Conservation (phyloP, 257 asterid genomes). For the Lithospermum erythrorhizon region DNA sequence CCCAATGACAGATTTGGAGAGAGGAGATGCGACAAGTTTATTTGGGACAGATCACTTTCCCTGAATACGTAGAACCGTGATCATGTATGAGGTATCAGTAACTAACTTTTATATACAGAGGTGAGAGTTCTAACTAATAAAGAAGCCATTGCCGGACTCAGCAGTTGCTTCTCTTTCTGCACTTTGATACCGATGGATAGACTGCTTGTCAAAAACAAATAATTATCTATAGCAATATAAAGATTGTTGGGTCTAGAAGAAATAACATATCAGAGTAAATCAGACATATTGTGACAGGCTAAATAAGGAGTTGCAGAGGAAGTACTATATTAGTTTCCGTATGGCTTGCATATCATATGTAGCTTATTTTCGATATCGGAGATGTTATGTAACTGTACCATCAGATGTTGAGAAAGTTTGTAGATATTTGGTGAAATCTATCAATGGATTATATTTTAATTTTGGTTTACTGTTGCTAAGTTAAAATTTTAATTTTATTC, state of each 20-base stretch:
- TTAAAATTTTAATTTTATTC: too few relatives aligned
- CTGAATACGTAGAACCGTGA: conserved; percentile 50
- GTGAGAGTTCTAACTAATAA: neutral
- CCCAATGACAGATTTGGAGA: conserved; percentile 63
- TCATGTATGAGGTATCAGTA: neutral
- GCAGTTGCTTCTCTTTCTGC: neutral
- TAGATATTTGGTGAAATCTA: too few relatives aligned
- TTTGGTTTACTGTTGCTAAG: too few relatives aligned
- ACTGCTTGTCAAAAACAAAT: neutral
- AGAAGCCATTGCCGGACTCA: neutral
- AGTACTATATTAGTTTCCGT: neutral
- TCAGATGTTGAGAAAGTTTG: neutral
- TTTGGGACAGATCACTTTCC: conserved; percentile 58
- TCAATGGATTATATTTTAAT: too few relatives aligned
- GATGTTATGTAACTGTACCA: neutral
- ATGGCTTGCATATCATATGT: neutral
- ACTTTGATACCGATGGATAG: neutral
- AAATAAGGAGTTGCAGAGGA: neutral
- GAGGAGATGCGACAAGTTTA: conserved; percentile 91
- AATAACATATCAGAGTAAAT: too few relatives aligned
- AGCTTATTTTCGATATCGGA: neutral
- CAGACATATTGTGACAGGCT: neutral
- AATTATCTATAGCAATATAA: too few relatives aligned
- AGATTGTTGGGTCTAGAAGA: neutral
- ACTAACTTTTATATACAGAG: neutral